These are phyloP conservation scores for Rubroboletus satanas DNA, from an alignment of 768 basidiomycete genomes.

Conservation along the genomic window DNA sequence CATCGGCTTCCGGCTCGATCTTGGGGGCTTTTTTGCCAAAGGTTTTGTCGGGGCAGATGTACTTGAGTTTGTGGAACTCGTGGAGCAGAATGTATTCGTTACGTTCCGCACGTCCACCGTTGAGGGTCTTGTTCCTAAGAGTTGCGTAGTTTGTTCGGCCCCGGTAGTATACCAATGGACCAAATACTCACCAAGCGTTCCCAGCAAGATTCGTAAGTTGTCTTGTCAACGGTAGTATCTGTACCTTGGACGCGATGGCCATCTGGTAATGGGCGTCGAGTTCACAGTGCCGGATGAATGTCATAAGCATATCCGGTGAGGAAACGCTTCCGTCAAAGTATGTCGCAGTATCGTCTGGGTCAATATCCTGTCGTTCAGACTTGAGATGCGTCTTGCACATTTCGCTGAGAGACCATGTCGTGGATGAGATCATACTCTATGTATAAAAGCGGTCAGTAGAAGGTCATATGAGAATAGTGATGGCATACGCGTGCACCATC, in stretches of 20 bases:
- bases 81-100: constrained; percentile 99
- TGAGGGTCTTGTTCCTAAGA: constrained; percentile 90
- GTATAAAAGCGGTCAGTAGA: background rate
- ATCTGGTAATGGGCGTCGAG: constrained; percentile 96
- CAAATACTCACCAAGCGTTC: constrained; percentile 77
- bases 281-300: constrained; percentile 91
- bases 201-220: constrained; percentile 95
- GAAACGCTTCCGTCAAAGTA: constrained; percentile 85
- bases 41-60: constrained; percentile 92
- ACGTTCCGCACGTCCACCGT: constrained; percentile 95
- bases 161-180: background rate
- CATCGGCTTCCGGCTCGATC: constrained; percentile 49
- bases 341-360: constrained; percentile 88
- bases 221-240: constrained; percentile 86
- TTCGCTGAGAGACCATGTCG: constrained; percentile 97
- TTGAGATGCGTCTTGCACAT: constrained; percentile 92
- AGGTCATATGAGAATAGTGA: background rate
- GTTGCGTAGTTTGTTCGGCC: background rate
- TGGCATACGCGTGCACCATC: constrained; percentile 83
- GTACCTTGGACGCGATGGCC: constrained; percentile 93
- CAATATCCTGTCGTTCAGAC: constrained; percentile 86
- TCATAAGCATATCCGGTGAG: constrained; percentile 72
- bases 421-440: constrained; percentile 94
- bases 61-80: constrained; percentile 95
- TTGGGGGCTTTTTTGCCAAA: constrained; percentile 72